phyloP scores from a whole-genome alignment of 306 rosid genomes.

The Lotus japonicus region DNA sequence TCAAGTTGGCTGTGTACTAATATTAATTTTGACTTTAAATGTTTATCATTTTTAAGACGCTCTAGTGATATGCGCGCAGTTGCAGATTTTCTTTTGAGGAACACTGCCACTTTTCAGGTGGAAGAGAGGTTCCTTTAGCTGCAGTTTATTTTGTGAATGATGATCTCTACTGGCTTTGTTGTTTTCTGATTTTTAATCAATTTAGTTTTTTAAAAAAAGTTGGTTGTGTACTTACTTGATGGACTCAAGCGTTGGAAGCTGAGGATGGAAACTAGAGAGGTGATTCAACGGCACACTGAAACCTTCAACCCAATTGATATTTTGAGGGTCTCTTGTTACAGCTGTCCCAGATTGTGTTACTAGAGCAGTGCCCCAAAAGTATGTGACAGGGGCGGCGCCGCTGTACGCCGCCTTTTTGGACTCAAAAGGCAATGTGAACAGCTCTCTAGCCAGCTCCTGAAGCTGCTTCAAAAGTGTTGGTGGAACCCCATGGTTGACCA shows the following conservation, averaged over 20 bases:
- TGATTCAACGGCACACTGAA: constrained; percentile 38
- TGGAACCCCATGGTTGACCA: constrained; percentile 76
- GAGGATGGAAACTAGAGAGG: constrained; percentile 35
- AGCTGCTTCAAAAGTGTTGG: constrained; percentile 35
- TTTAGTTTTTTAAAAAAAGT: too few relatives aligned
- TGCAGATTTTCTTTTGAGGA: too few relatives aligned
- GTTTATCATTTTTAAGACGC: too few relatives aligned
- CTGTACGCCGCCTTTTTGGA: constrained; percentile 35
- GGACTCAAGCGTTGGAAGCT: constrained; percentile 31
- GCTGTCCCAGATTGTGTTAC: constrained; percentile 46
- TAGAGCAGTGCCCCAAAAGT: constrained; percentile 76
- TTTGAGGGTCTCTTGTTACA: constrained; percentile 13
- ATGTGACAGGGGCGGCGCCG: constrained; percentile 25
- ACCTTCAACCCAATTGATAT: constrained; percentile 63
- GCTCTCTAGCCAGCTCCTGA: constrained; percentile 22
- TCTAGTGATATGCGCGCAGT: too few relatives aligned
- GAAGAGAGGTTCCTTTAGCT: too few relatives aligned
- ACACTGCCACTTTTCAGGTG: too few relatives aligned
- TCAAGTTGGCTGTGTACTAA: too few relatives aligned
- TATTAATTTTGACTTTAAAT: too few relatives aligned
- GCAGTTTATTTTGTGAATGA: too few relatives aligned
- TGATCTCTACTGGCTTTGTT: too few relatives aligned
- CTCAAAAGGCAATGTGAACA: constrained; percentile 45
- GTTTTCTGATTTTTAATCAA: too few relatives aligned
- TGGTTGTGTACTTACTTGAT: constrained; percentile 48